These are phyloP conservation scores for Trichoderma afroharzianum DNA, from an alignment of 2,329 filamentous ascomycete genomes.

Conservation along the genomic window DNA sequence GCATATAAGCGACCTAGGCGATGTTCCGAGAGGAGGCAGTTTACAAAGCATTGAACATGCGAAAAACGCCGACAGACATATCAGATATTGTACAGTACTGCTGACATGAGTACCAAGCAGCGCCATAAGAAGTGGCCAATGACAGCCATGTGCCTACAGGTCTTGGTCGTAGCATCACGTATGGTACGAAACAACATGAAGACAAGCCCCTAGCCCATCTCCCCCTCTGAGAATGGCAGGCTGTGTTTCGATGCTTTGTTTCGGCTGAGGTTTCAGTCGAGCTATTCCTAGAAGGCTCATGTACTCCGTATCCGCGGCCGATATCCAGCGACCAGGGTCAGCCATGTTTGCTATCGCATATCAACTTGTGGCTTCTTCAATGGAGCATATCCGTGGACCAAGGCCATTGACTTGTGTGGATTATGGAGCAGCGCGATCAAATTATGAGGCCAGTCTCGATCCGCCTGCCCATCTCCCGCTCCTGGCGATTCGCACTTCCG, in stretches of 20 bases:
- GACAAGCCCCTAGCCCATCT: background rate
- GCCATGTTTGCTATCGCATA: background rate
- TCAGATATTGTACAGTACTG: background rate
- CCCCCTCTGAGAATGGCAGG: background rate
- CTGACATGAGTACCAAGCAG: background rate
- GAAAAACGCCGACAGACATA: background rate
- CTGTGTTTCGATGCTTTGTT: background rate
- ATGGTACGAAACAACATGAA: background rate
- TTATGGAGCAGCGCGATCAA: background rate
- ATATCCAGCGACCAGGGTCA: background rate
- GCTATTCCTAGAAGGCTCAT: background rate
- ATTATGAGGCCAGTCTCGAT: background rate
- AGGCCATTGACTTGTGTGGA: background rate
- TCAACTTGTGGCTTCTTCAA: background rate
- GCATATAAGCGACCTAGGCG: background rate
- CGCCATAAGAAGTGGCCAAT: background rate
- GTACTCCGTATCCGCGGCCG: background rate
- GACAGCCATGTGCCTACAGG: background rate
- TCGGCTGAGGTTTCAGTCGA: conserved; percentile 8
- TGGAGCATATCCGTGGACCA: background rate
- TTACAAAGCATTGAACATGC: background rate
- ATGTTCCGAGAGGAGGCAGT: too few relatives aligned
- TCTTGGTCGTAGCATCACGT: background rate
- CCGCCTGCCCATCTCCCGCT: background rate
- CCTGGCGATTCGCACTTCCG: background rate